A percentile compares a stretch with the other conserved stretches of the same genome.
Evolutionary conservation across 805 yeast species (phyloP).

Genomic region (Torulaspora delbrueckii): DNA sequence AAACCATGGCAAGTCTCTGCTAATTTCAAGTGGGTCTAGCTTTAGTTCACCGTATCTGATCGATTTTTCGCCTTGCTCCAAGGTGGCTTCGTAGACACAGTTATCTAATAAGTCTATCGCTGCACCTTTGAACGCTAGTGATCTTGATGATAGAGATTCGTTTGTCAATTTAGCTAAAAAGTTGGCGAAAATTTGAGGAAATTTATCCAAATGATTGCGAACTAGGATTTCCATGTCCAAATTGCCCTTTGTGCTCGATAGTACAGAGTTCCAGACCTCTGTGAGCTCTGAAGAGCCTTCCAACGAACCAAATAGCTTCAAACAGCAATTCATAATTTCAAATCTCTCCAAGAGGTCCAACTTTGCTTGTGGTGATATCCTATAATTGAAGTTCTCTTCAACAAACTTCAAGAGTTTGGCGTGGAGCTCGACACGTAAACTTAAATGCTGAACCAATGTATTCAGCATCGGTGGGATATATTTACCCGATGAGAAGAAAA

Average conservation of each 20-base stretch:
- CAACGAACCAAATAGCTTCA: conserved; percentile 37
- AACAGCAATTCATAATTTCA: conserved; percentile 47
- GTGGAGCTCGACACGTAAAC: conserved; percentile 43
- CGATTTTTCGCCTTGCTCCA: conserved; percentile 40
- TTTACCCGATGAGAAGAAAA: conserved; percentile 50
- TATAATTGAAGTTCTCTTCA: conserved; percentile 41
- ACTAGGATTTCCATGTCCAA: conserved; percentile 25
- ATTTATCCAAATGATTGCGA: conserved; percentile 21
- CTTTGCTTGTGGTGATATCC: conserved; percentile 37
- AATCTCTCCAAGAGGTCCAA: conserved; percentile 38
- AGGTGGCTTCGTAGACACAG: conserved; percentile 29
- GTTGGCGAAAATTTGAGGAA: conserved; percentile 25
- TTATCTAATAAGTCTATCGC: conserved; percentile 24
- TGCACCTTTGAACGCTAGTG: conserved; percentile 16
- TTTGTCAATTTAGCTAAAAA: conserved; percentile 23
- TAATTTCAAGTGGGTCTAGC: conserved; percentile 29
- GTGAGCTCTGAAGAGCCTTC: conserved; percentile 6
- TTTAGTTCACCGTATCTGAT: conserved; percentile 35
- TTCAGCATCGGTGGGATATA: conserved; percentile 53
- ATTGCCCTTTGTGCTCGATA: conserved; percentile 7
- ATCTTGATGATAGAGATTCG: conserved; percentile 7
- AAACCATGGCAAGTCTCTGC: conserved; percentile 44
- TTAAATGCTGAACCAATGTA: conserved; percentile 48
- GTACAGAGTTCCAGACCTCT: conserved; percentile 13
- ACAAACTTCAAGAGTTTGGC: conserved; percentile 44